Percentiles rank a stretch among this genome's conserved stretches.
Evolutionary conservation across 345 rosid species (phyloP).

Genomic region (Anacardium occidentale): DNA sequence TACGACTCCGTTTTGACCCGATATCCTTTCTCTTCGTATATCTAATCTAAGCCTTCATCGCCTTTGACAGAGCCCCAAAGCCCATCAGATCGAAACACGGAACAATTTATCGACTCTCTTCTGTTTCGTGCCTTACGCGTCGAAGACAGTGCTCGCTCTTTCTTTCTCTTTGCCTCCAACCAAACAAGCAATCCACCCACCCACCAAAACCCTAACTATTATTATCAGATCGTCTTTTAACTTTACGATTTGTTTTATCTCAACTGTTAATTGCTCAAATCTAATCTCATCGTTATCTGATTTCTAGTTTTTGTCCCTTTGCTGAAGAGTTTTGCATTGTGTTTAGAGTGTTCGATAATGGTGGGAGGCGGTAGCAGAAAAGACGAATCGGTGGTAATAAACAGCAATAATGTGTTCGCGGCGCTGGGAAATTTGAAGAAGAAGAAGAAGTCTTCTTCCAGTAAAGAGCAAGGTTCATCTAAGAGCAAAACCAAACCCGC

Average conservation of each 20-base stretch:
- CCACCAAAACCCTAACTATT: no score
- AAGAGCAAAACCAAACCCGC: slow-evolving; percentile 20
- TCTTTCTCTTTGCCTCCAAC: no score
- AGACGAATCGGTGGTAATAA: slow-evolving; percentile 40
- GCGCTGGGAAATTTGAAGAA: slow-evolving; percentile 47
- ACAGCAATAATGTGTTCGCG: slow-evolving; percentile 49
- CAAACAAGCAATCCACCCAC: no score
- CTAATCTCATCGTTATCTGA: neutral
- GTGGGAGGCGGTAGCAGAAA: slow-evolving; percentile 40
- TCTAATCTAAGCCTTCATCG: no score
- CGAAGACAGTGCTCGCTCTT: no score
- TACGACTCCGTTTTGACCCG: no score
- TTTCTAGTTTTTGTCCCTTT: neutral
- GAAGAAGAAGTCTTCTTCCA: slow-evolving; percentile 50
- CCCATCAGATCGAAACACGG: no score
- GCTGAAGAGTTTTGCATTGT: no score
- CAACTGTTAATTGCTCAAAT: neutral
- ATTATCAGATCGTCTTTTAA: no score
- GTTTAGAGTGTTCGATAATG: slow-evolving; percentile 19
- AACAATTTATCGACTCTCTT: neutral
- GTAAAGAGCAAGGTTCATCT: slow-evolving; percentile 27
- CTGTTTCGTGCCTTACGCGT: neutral
- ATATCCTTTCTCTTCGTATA: no score
- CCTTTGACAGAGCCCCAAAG: neutral
- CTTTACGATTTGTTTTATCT: neutral